Base-by-base conservation (phyloP, 768 basidiomycete genomes). In the Macrolepiota fuliginosa region DNA sequence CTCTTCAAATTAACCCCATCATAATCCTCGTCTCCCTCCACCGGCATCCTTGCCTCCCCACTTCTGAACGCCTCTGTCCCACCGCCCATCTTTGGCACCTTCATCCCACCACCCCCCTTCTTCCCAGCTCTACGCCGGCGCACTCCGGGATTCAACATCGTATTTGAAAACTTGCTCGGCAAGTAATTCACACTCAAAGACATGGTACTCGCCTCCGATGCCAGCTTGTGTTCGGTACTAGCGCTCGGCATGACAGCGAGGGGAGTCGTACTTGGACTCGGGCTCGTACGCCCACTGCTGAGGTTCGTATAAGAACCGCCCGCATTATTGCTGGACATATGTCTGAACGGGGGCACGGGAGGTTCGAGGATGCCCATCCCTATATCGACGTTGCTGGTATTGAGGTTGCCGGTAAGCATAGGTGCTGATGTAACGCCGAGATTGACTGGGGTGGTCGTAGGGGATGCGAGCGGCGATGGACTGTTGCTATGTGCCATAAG, bases 21-120 rank as follows among this genome's bases (percentile, higher is more conserved):
- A 64, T 84, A 83, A 68, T 86, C 84, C 27, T 86, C 84, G 61
- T 84, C 84, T 45, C 76, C 77, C 57, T 75, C 74, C 24, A 70
- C 76, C 0, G 77, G 73, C 81, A 88, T 87, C 45, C 87, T 73
- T 1, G 77, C 66, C 63, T 84, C 84, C 22, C 81, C 79, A 53
- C 73, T 76, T 35, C 74, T 77, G 66, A 86, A 87, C 1, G 89
- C 90, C 69, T 89, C 88, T 25, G 87, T 76, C 0, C 90, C 89
- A 15, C 90, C 90, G 40, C 90, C 89, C 49, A 78, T 80, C 70
- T 87, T 87, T 9, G 81, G 83, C n/a, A 83, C 65, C 57, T 70
- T 46, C 55, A 51, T 15, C 19, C 45, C 47, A 37, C 45, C 58
- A 52, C 13, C 55, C 42, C 46, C 19, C 13, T 56, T 58, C 19